These are phyloP conservation scores for Sextonia rubra DNA, from an alignment of 164 flowering plant genomes.

Conservation along the genomic window DNA sequence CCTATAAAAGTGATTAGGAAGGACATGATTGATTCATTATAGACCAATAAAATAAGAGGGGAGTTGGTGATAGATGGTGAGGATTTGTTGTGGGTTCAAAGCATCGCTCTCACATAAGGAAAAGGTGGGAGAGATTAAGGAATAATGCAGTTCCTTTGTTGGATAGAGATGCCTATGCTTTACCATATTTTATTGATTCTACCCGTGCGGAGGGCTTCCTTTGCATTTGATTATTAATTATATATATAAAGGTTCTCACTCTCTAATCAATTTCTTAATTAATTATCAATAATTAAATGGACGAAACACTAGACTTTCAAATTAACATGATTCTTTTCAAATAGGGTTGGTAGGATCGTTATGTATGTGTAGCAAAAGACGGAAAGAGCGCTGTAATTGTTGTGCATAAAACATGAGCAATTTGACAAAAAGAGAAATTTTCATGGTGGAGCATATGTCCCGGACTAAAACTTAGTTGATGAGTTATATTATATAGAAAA, in stretches of 20 bases:
- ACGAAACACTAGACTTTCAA: no score
- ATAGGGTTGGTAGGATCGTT: no score
- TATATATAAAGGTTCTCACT: background rate
- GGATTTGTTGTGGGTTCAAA: background rate
- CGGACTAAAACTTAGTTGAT: no score
- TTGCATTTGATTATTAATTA: background rate
- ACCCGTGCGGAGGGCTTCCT: background rate
- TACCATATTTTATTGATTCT: background rate
- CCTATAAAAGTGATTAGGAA: slow-evolving; percentile 6
- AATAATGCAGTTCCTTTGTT: slow-evolving; percentile 2
- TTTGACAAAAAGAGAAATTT: no score
- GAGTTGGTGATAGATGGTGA: background rate
- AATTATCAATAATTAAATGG: no score
- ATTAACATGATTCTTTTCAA: no score
- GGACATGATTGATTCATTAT: slow-evolving; percentile 14
- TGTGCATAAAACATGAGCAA: no score
- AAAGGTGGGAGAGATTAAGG: background rate
- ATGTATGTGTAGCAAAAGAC: no score
- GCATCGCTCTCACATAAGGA: background rate
- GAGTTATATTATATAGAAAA: no score
- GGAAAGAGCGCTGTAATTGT: no score
- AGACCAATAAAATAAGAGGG: slow-evolving; percentile 2
- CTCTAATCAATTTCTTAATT: background rate
- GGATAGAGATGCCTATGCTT: slow-evolving; percentile 2
- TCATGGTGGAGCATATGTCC: no score